Conservation (phyloP, 495 filamentous ascomycete genomes). For the Daldinia vernicosa region DNA sequence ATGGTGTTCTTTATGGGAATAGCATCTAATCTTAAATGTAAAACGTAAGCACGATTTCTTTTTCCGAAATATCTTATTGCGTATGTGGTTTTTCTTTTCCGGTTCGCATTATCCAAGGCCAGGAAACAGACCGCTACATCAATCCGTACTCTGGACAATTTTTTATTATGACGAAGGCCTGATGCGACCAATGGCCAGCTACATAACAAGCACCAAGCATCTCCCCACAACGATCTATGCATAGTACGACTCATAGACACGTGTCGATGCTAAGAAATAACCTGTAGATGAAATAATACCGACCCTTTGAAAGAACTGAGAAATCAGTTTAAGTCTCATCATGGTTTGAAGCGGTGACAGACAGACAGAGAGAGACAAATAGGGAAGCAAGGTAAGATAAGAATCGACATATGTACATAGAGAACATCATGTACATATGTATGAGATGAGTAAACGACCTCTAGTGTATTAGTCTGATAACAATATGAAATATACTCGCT, state of each 20-base stretch:
- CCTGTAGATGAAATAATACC: background rate
- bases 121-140: conserved; percentile 1
- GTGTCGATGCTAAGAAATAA: background rate
- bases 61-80: no score
- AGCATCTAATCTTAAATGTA: background rate
- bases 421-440: background rate
- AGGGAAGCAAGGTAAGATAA: background rate
- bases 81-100: background rate
- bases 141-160: background rate
- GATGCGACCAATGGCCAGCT: background rate
- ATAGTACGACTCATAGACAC: background rate
- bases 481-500: background rate
- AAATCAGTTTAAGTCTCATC: background rate
- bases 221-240: background rate
- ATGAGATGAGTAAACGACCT: background rate
- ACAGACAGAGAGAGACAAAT: background rate
- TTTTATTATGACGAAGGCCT: background rate
- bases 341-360: background rate
- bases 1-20: background rate
- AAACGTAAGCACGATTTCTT: background rate
- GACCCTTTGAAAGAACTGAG: background rate
- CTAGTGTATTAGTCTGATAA: background rate
- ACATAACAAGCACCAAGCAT: background rate
- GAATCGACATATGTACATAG: background rate
- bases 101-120: background rate